Evolutionary conservation across 371 early-diverging fungal genomes (phyloP), one percentile per base, ranked within the genome.

Genomic region (Circinella minor): DNA sequence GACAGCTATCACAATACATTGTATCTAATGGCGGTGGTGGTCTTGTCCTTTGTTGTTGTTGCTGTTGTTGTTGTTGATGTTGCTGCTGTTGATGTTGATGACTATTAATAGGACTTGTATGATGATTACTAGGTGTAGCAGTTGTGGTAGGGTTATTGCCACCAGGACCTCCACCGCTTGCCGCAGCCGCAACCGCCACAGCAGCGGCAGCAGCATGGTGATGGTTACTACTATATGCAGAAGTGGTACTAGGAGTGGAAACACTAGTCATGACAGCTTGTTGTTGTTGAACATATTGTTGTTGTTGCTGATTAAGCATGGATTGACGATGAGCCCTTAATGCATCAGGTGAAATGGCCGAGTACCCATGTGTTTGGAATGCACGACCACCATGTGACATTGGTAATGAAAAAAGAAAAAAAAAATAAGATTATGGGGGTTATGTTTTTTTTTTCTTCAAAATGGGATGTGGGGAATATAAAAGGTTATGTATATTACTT

Each of bases 381-480:
- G 70, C 70, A 70, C 70, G 70, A 47, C 60, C 60, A 57, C 70
- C 70, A 65, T 70, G 70, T 38, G 70, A 70, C 70, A 70, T 70
- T 18, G 20, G 20, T 14, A 13, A 51, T 51, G 15, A 51, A 51
- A 13, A 15, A 5, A 7, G 3, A 51, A 15, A 47, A 47, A 47
- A 47, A 47, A 47, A 47, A 47, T 11, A 47, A 47, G 15, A 47
- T 11, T 15, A 11, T 51, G 51, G 51, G 8, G 51, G 51, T 51
- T 14, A 0, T 14, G 8, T 5, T 15, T 51, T 17, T n/a, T n/a
- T 43, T 43, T 43, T 43, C 9, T 43, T 9, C 11, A 43, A 43
- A 9, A 43, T 9, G 11, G 43, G 11, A 9, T 9, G 11, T 43
- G 43, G 43, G 43, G 43, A 43, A 43, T 6, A 43, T 43, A 11